These are phyloP conservation scores for Cyberlindnera veronae DNA, from an alignment of 805 yeast species.

Conservation along the genomic window DNA sequence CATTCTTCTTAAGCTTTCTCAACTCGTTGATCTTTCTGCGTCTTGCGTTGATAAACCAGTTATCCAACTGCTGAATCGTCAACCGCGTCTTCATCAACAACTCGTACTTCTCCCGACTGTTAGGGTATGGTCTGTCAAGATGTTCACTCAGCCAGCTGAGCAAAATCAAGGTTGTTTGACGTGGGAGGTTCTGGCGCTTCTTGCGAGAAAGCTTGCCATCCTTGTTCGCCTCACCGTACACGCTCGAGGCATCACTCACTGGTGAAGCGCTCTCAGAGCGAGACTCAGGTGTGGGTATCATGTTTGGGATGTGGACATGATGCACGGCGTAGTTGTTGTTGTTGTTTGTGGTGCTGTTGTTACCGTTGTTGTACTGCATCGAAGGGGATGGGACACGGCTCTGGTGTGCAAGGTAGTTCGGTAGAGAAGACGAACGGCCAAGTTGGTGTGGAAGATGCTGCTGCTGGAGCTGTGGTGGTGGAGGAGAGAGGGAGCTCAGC, in stretches of 20 bases:
- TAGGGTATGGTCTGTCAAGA: conserved; percentile 79
- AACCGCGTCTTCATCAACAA: conserved; percentile 69
- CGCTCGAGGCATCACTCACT: conserved; percentile 1
- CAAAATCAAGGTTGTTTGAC: conserved; percentile 66
- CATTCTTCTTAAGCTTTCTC: conserved; percentile 26
- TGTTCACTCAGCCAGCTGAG: conserved; percentile 73
- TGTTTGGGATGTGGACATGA: conserved; percentile 2
- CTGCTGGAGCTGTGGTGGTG: neutral
- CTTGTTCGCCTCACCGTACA: conserved; percentile 5
- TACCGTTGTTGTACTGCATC: conserved; percentile 5
- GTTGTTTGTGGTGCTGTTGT: too few species aligned
- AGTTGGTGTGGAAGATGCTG: conserved; percentile 1
- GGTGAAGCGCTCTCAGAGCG: conserved; percentile 15
- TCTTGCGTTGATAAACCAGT: conserved; percentile 88
- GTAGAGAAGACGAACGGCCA: conserved; percentile 11
- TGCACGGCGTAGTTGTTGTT: conserved; percentile 5
- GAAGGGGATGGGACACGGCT: conserved; percentile 8
- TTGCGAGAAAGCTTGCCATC: conserved; percentile 24
- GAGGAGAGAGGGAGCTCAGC: conserved; percentile 1
- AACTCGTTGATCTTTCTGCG: conserved; percentile 54
- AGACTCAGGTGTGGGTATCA: conserved; percentile 16
- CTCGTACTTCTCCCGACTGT: conserved; percentile 70
- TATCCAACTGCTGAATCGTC: conserved; percentile 74
- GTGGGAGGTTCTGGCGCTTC: conserved; percentile 73
- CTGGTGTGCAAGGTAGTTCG: conserved; percentile 10